Conservation (phyloP, 2,329 filamentous ascomycete species). For the Nectriaceae sp. region DNA sequence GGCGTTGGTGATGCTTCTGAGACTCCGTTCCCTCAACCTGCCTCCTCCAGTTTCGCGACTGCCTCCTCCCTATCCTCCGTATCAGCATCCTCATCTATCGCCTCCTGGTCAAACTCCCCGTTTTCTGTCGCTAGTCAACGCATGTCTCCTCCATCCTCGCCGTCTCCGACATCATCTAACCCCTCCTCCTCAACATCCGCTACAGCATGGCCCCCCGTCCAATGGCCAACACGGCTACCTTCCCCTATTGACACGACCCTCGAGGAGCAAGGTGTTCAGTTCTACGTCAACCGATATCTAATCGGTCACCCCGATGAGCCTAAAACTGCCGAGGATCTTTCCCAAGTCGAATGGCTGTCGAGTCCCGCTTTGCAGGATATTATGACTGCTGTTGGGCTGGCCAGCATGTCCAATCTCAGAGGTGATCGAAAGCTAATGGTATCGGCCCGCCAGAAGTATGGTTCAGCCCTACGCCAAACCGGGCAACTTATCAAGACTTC, state of each 20-base stretch:
- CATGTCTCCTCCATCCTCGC: neutral
- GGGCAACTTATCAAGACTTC: slow-evolving; percentile 41
- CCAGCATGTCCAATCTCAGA: slow-evolving; percentile 56
- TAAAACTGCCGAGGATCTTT: slow-evolving; percentile 38
- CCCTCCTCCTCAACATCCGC: slow-evolving; percentile 4
- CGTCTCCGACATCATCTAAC: slow-evolving; percentile 16
- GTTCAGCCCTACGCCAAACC: slow-evolving; percentile 51
- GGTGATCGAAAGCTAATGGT: slow-evolving; percentile 47
- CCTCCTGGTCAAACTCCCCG: slow-evolving; percentile 10
- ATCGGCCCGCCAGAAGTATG: slow-evolving; percentile 54
- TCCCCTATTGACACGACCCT: slow-evolving; percentile 42
- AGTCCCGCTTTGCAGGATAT: slow-evolving; percentile 46
- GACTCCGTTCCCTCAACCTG: slow-evolving; percentile 6
- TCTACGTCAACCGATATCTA: slow-evolving; percentile 54
- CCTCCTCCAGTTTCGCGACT: slow-evolving; percentile 16
- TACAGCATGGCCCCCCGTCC: neutral
- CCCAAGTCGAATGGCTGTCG: slow-evolving; percentile 37
- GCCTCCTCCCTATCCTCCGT: slow-evolving; percentile 21
- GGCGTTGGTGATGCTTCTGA: slow-evolving; percentile 34
- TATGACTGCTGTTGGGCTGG: slow-evolving; percentile 59
- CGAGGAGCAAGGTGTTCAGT: slow-evolving; percentile 50
- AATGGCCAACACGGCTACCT: slow-evolving; percentile 17
- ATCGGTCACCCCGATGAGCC: slow-evolving; percentile 54
- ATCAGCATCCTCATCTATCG: slow-evolving; percentile 12
- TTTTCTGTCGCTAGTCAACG: neutral